Evolutionary conservation across 345 rosid genomes (phyloP).

Genomic region (Lumnitzera racemosa): DNA sequence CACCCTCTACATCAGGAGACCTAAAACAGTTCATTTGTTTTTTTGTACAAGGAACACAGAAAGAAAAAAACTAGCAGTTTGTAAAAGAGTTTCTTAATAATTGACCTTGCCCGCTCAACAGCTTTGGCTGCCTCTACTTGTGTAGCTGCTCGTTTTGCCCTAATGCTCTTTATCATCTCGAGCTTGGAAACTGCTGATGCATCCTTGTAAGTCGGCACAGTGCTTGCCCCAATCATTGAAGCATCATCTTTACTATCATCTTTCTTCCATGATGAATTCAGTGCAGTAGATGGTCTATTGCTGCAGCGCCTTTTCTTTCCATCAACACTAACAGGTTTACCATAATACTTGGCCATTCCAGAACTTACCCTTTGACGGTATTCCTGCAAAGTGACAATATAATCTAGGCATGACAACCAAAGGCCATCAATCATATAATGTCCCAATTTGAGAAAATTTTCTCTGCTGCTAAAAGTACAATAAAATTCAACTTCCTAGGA

Average conservation of each 20-base stretch:
- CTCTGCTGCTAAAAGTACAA: too few relatives aligned
- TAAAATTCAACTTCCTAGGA: too few relatives aligned
- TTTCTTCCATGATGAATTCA: constrained; percentile 23
- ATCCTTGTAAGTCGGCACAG: constrained; percentile 51
- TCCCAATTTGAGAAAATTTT: background rate
- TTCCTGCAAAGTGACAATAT: constrained; percentile 32
- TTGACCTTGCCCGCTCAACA: constrained; percentile 74
- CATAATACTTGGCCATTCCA: constrained; percentile 62
- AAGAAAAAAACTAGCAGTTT: too few relatives aligned
- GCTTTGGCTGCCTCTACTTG: constrained; percentile 69
- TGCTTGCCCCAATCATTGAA: constrained; percentile 17
- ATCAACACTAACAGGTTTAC: constrained; percentile 40
- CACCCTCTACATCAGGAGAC: too few relatives aligned
- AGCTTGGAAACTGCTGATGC: constrained; percentile 65
- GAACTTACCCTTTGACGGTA: constrained; percentile 78
- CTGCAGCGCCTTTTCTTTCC: constrained; percentile 47
- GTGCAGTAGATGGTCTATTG: constrained; percentile 23
- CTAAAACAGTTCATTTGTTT: background rate
- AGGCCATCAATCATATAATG: background rate
- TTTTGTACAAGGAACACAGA: background rate
- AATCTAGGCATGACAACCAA: background rate
- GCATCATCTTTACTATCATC: constrained; percentile 3
- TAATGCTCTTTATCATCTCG: constrained; percentile 75
- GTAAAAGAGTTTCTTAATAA: background rate
- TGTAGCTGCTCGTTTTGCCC: constrained; percentile 61